phyloP scores from a whole-genome alignment of 208 protist species.

The Leishmania aethiopica region DNA sequence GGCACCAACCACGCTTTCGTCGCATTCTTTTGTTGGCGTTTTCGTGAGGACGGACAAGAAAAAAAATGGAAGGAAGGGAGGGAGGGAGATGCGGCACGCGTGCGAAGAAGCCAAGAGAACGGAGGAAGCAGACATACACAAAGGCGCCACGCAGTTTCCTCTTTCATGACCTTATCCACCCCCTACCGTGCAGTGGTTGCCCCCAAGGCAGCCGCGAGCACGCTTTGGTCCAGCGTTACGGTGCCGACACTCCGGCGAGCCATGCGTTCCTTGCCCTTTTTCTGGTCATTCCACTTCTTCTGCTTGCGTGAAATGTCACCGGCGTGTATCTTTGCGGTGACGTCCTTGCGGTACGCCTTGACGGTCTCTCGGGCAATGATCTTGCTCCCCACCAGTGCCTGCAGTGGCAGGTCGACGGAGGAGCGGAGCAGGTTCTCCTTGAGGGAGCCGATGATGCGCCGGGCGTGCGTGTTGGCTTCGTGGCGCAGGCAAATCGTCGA shows the following conservation, averaged over 20 bases:
- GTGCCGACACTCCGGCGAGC: conserved; percentile 90
- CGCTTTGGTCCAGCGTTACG: conserved; percentile 93
- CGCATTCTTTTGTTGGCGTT: neutral
- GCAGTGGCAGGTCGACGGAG: conserved; percentile 92
- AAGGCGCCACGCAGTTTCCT: neutral
- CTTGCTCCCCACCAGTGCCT: conserved; percentile 88
- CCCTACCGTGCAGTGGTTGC: conserved; percentile 45
- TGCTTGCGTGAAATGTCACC: conserved; percentile 96
- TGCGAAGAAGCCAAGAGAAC: neutral
- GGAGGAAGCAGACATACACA: neutral
- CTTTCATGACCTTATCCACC: neutral
- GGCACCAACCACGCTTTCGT: neutral
- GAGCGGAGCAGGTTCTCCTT: conserved; percentile 89
- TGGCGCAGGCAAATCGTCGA: conserved; percentile 84
- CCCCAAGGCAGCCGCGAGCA: conserved; percentile 91
- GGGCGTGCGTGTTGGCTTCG: conserved; percentile 60
- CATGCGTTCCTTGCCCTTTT: conserved; percentile 97
- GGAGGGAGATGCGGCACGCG: too few relatives aligned
- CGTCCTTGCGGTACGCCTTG: conserved; percentile 94
- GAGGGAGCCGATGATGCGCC: conserved; percentile 82
- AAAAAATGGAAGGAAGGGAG: too few relatives aligned
- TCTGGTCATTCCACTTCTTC: conserved; percentile 97
- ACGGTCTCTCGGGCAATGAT: conserved; percentile 94
- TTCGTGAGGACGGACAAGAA: neutral
- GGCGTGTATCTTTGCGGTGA: conserved; percentile 95